Base-by-base conservation (phyloP, 805 yeast species). In the Ascoidea rubescens region DNA sequence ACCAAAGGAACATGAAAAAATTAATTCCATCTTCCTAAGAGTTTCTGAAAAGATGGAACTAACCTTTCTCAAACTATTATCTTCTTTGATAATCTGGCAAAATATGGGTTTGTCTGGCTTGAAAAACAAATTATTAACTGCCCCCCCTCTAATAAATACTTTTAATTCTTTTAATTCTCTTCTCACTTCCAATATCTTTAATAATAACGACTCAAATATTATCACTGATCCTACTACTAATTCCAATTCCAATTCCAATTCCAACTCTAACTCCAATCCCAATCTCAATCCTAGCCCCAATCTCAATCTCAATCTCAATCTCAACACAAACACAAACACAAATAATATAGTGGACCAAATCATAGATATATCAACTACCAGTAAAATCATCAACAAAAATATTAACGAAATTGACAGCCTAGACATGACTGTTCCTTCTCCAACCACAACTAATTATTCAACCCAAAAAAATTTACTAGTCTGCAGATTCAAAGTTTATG, bases 401-500 rank as follows among this genome's bases (percentile, higher is more conserved):
- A 28, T n/a, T 4, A 31, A 31, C 21, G 42, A 33, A 17, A 45
- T 8, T 37, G 14, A 37, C 14, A 37, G 14, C 8, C 43, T 37
- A 10, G 28, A 21, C 3, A 21, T 21, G 28, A 21, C 28, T 21
- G 28, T 21, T 21, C 28, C 28, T 21, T 21, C 28, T 21, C 28
- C 28, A 21, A 10, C 14, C 14, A 37, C 43, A 10, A 10, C 14
- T 10, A 37, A 37, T 37, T 10, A 37, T 2, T 14, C 43, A 47
- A 63, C 62, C 5, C 71, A 67, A 57, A 71, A 67, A 32, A 65
- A 65, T 56, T 60, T 83, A 12, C 65, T 83, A 50, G 83, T 81
- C 17, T 80, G 87, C 52, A 72, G 84, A 45, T 78, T 84, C 59
- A 79, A 78, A 60, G 71, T 84, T 1, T 84, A 66, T 64, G 89